A percentile compares a stretch with the other conserved stretches of the same genome.
Conservation (phyloP, 2,329 filamentous ascomycete species). For the Chrysosporium keratinophilum region DNA sequence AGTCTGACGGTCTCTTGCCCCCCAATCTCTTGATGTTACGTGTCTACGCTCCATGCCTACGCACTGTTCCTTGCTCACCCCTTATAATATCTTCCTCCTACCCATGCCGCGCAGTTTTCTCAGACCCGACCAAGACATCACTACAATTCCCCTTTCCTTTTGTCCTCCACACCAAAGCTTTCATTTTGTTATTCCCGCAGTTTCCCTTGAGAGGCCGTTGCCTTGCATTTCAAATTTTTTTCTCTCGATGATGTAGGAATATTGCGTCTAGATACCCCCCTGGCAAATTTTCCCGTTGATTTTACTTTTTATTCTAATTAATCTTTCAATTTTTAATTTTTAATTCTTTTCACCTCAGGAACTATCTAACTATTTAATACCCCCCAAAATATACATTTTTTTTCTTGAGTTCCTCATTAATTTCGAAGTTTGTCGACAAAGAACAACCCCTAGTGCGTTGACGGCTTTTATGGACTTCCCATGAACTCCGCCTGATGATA, state of each 20-base stretch:
- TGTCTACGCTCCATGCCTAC: neutral
- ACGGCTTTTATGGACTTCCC: too few relatives aligned
- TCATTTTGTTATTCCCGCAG: neutral
- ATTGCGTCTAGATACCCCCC: conserved; percentile 1
- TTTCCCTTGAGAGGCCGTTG: neutral
- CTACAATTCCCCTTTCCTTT: neutral
- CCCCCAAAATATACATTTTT: too few relatives aligned
- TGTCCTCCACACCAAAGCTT: neutral
- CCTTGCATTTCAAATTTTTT: neutral
- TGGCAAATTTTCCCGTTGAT: neutral
- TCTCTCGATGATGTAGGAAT: neutral
- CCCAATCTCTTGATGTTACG: neutral
- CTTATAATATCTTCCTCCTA: neutral
- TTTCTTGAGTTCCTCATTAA: too few relatives aligned
- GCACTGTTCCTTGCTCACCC: neutral
- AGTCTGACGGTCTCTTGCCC: neutral
- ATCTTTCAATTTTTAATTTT: neutral
- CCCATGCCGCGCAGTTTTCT: neutral
- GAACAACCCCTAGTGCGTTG: too few relatives aligned
- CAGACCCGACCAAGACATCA: neutral
- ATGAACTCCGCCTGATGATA: too few relatives aligned
- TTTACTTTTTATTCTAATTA: neutral
- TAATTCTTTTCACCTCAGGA: neutral
- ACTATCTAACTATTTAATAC: neutral
- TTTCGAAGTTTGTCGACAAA: too few relatives aligned